These are phyloP conservation scores for Calycina herbarum DNA, from an alignment of 2,329 filamentous ascomycete species.

Conservation along the genomic window DNA sequence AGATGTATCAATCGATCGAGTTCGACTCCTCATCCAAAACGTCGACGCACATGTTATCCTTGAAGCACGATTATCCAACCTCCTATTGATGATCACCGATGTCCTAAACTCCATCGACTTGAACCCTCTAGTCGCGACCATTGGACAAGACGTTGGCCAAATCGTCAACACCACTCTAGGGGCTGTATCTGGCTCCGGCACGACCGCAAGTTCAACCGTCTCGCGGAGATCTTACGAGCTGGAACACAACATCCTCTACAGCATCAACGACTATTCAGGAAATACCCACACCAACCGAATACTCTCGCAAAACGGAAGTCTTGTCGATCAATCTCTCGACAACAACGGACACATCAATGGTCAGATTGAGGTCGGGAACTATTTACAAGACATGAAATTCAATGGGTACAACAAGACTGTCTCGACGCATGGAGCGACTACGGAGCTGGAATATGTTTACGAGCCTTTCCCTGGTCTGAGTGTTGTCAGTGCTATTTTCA, in stretches of 20 bases:
- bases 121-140: constrained; percentile 58
- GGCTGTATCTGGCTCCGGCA: constrained; percentile 18
- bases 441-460: constrained; percentile 55
- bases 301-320: constrained; percentile 54
- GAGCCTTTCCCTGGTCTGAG: constrained; percentile 50
- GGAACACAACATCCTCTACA: constrained; percentile 59
- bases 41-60: constrained; percentile 58
- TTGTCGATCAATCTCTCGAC: constrained; percentile 54
- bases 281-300: constrained; percentile 57
- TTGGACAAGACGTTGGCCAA: constrained; percentile 50
- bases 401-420: constrained; percentile 53
- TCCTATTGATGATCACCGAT: constrained; percentile 59
- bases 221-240: constrained; percentile 46
- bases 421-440: constrained; percentile 46
- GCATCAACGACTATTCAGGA: constrained; percentile 59
- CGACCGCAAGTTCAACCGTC: constrained; percentile 24
- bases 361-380: constrained; percentile 48
- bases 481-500: constrained; percentile 49
- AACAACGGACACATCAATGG: constrained; percentile 51
- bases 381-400: constrained; percentile 53
- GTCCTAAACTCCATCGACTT: constrained; percentile 59
- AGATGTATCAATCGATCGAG: constrained; percentile 56
- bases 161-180: constrained; percentile 47
- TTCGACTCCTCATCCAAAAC: constrained; percentile 57
- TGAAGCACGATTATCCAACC: constrained; percentile 59